Conservation (phyloP, 257 asterid species). For the Ajuga chamaepitys region DNA sequence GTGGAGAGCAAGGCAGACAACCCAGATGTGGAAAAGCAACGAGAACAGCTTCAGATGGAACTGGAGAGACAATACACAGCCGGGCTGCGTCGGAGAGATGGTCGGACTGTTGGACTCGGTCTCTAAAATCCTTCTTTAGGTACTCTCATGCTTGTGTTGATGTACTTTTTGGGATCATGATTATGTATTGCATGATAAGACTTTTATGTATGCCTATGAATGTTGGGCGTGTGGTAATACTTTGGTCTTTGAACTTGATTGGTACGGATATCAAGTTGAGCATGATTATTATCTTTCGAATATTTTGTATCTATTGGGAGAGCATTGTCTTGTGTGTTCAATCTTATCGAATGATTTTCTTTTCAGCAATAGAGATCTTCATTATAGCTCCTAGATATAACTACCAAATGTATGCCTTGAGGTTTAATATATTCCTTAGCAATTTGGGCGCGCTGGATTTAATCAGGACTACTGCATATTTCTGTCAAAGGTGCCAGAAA, state of each 20-base stretch:
- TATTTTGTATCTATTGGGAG: not conserved
- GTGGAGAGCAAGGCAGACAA: slow-evolving; percentile 55
- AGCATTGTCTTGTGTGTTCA: not conserved
- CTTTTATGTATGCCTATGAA: slow-evolving; percentile 12
- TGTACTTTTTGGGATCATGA: not conserved
- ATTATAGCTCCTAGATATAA: too few relatives aligned
- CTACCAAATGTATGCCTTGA: too few relatives aligned
- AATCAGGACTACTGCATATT: too few relatives aligned
- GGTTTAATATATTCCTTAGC: too few relatives aligned
- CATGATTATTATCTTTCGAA: not conserved
- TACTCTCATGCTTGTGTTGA: slow-evolving; percentile 7
- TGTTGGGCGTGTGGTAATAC: not conserved
- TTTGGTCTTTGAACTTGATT: slow-evolving; percentile 7
- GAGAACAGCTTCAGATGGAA: slow-evolving; percentile 87
- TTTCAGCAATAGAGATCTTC: too few relatives aligned
- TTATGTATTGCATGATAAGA: slow-evolving; percentile 3
- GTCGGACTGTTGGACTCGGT: slow-evolving; percentile 97
- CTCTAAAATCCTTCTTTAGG: slow-evolving; percentile 35
- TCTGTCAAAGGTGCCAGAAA: too few relatives aligned
- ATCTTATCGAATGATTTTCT: not conserved
- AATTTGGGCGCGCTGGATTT: too few relatives aligned
- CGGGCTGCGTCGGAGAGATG: slow-evolving; percentile 95
- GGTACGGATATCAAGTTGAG: not conserved
- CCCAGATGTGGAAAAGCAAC: slow-evolving; percentile 68
- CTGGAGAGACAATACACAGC: slow-evolving; percentile 96